Evolutionary conservation across 176 grass and related monocot species (phyloP).

Genomic region (maize (Zea mays)): Zm-B73-REFERENCE-NAM-5.0 NC_050100.1:114390001-114390500

Average conservation of each 20-base stretch:
- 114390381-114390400: slow-evolving; percentile 51
- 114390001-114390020: slow-evolving; percentile 11
- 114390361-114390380: slow-evolving; percentile 33
- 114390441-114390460: background rate
- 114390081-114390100: slow-evolving; percentile 30
- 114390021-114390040: no score
- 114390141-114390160: background rate
- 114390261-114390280: slow-evolving; percentile 15
- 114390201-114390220: slow-evolving; percentile 17
- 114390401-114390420: slow-evolving; percentile 40
- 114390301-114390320: slow-evolving; percentile 41
- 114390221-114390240: slow-evolving; percentile 39
- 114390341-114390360: slow-evolving; percentile 33
- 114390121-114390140: slow-evolving; percentile 40
- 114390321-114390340: slow-evolving; percentile 48
- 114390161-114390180: slow-evolving; percentile 15
- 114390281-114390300: slow-evolving; percentile 46
- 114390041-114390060: no score
- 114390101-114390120: slow-evolving; percentile 13
- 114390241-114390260: slow-evolving; percentile 24
- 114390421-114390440: slow-evolving; percentile 35
- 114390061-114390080: background rate
- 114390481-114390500: background rate
- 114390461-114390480: slow-evolving; percentile 27
- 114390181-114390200: slow-evolving; percentile 39